Evolutionary conservation across 2,329 filamentous ascomycete genomes (phyloP), one percentile per base, ranked within the genome.

Genomic region (Trichoderma aggressivum): DNA sequence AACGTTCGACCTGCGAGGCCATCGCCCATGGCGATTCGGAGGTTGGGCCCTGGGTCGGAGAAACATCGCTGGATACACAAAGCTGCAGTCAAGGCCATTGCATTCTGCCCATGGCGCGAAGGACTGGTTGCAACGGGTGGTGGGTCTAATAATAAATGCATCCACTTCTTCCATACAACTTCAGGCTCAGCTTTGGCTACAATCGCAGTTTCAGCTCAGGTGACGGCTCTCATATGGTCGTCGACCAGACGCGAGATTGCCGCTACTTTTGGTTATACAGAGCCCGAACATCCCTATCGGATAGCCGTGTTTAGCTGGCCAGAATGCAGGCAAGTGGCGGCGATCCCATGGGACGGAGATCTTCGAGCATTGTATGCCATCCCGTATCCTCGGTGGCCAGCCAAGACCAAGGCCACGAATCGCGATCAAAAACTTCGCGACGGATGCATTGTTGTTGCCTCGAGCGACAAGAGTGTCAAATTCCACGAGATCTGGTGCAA

Each of bases 231-330:
- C 34, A 91, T 97, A 72, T 99, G 94, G 95, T 96, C 92, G 67
- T 92, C 87, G 32, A 95, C 90, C 12, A 88, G 92, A 12, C 90
- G 92, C 47, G 96, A 98, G 80, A 96, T 99, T 74, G 93, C 89
- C 1, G 96, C 94, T 1, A 98, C 95, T 0, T 98, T 99, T 81
- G 95, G 96, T 5, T 98, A 97, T 78, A 90, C 94, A 4, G 91
- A 97, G 75, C 94, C 95, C 1, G 93, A 97, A 55, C 96, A 99
- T 77, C 89, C 92, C 0, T 93, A 92, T 76, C 90, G 96, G 24
- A 93, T 99, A 74, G 96, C 94, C 2, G 91, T 98, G 10, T 99
- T 98, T 81, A 91, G 92, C 59, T 98, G 96, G 96, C 96, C 96
- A 0, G 91, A 92, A 70, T 98, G 96, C 81, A 89, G 89, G 74